Evolutionary conservation across 2,329 filamentous ascomycete genomes (phyloP).

Genomic region (Fusarium floridanum): DNA sequence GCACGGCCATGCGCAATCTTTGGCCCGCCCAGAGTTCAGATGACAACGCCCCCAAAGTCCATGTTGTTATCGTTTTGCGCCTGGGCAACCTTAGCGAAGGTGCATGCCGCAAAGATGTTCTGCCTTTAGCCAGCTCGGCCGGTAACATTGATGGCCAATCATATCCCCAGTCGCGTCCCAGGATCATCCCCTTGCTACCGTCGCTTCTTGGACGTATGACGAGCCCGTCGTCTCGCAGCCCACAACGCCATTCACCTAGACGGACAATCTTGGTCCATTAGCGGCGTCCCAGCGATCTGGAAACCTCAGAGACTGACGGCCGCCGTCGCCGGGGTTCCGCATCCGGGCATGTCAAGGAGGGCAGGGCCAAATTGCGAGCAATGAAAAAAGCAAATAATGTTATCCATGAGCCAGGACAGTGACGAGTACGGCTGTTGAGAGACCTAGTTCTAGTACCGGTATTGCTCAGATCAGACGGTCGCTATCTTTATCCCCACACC

Average conservation of each 20-base stretch:
- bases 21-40: not conserved
- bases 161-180: not conserved
- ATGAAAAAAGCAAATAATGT: slow-evolving; percentile 34
- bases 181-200: slow-evolving; percentile 12
- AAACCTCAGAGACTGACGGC: slow-evolving; percentile 36
- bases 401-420: slow-evolving; percentile 12
- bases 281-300: slow-evolving; percentile 48
- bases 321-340: slow-evolving; percentile 35
- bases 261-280: slow-evolving; percentile 37
- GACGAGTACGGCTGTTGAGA: not conserved
- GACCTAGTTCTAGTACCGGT: not conserved
- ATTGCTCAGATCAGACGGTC: slow-evolving; percentile 5
- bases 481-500: slow-evolving; percentile 32
- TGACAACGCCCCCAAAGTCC: not conserved
- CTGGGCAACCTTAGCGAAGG: slow-evolving; percentile 1
- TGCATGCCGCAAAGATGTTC: slow-evolving; percentile 6
- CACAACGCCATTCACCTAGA: slow-evolving; percentile 34
- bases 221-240: slow-evolving; percentile 27
- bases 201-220: slow-evolving; percentile 28
- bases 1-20: slow-evolving; percentile 1
- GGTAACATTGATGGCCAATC: slow-evolving; percentile 4
- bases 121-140: slow-evolving; percentile 5
- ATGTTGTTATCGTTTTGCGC: not conserved
- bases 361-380: slow-evolving; percentile 32
- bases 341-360: slow-evolving; percentile 19